These are phyloP conservation scores for Ophiosphaerella narmari DNA, from an alignment of 2,329 filamentous ascomycete genomes.

Conservation along the genomic window DNA sequence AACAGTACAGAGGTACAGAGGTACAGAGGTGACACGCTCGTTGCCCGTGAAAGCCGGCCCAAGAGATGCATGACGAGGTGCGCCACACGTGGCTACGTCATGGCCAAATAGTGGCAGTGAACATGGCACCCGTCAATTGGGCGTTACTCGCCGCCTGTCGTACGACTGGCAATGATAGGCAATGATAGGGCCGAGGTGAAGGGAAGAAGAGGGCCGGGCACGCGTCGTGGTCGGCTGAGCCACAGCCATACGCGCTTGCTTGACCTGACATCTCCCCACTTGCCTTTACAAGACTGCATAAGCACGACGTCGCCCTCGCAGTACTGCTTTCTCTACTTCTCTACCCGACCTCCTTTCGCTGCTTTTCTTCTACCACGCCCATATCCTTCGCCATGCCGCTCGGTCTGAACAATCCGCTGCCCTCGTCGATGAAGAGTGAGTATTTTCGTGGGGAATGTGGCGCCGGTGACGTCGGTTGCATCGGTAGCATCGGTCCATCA, in stretches of 20 bases:
- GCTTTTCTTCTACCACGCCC: constrained; percentile 2
- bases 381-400: constrained; percentile 45
- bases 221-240: constrained; percentile 3
- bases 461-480: constrained; percentile 3
- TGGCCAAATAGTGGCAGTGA: too few relatives aligned
- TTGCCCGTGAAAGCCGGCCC: too few relatives aligned
- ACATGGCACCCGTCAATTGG: too few relatives aligned
- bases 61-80: not conserved
- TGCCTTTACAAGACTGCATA: not conserved
- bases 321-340: not conserved
- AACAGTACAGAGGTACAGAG: not conserved
- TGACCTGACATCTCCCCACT: not conserved
- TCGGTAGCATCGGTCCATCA: constrained; percentile 41
- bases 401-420: constrained; percentile 60
- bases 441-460: not conserved
- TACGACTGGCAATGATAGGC: not conserved
- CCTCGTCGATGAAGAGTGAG: constrained; percentile 58
- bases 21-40: too few relatives aligned
- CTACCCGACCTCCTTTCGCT: not conserved
- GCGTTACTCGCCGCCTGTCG: too few relatives aligned
- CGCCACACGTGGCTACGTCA: too few relatives aligned
- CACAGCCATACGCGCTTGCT: not conserved
- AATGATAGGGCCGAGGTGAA: not conserved
- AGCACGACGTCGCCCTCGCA: not conserved
- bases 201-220: not conserved